Percentiles rank a stretch among this genome's conserved stretches.
These are phyloP conservation scores for Macrocybe gigantea DNA, from an alignment of 768 basidiomycete species.

Conservation along the genomic window DNA sequence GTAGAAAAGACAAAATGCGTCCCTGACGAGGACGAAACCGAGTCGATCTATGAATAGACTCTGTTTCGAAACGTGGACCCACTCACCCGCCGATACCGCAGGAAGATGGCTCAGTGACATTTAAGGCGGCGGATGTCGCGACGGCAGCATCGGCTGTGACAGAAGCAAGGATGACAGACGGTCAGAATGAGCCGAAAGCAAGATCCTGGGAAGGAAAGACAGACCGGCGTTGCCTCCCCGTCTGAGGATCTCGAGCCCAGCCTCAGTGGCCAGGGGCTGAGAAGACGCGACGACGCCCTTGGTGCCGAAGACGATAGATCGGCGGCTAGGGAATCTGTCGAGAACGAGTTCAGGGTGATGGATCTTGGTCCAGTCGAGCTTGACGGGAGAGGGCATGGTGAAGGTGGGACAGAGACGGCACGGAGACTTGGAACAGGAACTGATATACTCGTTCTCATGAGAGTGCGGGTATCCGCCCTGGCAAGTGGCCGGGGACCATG, in stretches of 20 bases:
- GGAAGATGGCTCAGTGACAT: constrained; percentile 82
- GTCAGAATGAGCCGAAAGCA: neutral
- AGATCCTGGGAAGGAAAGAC: constrained; percentile 9
- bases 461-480: too few species aligned
- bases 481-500: too few species aligned
- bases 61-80: neutral
- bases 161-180: neutral
- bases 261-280: constrained; percentile 88
- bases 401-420: neutral
- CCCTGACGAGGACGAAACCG: constrained; percentile 34
- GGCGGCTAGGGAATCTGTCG: constrained; percentile 72
- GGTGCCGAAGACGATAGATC: constrained; percentile 82
- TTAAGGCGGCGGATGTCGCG: constrained; percentile 87
- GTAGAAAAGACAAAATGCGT: constrained; percentile 92
- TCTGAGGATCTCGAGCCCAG: constrained; percentile 85
- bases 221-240: constrained; percentile 95
- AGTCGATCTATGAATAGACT: constrained; percentile 7
- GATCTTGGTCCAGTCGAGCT: constrained; percentile 53
- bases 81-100: constrained; percentile 90
- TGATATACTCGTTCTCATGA: too few species aligned
- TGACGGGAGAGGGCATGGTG: constrained; percentile 27
- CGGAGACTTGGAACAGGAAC: too few species aligned
- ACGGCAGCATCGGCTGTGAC: constrained; percentile 85
- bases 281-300: constrained; percentile 87
- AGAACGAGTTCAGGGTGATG: constrained; percentile 61